A percentile compares a stretch with the other conserved stretches of the same genome.
These are phyloP conservation scores for Solanum hybrid DNA, from an alignment of 305 asterid genomes.

Conservation along the genomic window DNA sequence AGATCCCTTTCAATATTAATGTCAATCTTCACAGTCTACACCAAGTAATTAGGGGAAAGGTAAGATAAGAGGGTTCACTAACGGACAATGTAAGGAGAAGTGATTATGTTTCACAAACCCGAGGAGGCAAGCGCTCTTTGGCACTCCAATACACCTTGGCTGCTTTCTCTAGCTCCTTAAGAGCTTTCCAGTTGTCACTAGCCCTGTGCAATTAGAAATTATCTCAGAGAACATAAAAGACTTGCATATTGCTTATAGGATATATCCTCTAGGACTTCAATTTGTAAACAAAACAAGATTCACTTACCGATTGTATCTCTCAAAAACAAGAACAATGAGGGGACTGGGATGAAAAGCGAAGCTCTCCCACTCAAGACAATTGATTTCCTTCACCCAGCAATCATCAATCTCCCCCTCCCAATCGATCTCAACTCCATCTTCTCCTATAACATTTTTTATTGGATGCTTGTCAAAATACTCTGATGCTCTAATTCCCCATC, in stretches of 20 bases:
- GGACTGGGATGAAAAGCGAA: slow-evolving; percentile 98
- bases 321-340: slow-evolving; percentile 78
- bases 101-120: slow-evolving; percentile 42
- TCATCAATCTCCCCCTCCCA: slow-evolving; percentile 95
- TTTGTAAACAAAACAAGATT: neutral
- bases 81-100: neutral
- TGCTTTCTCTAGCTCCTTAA: slow-evolving; percentile 86
- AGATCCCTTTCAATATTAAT: slow-evolving; percentile 83
- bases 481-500: slow-evolving; percentile 95
- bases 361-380: slow-evolving; percentile 97
- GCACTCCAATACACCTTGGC: slow-evolving; percentile 84
- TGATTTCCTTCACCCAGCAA: slow-evolving; percentile 80
- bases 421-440: slow-evolving; percentile 70
- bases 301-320: slow-evolving; percentile 74
- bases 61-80: neutral
- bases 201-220: slow-evolving; percentile 45
- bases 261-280: neutral
- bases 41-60: slow-evolving; percentile 6
- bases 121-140: slow-evolving; percentile 89
- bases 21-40: slow-evolving; percentile 85
- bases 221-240: neutral
- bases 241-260: neutral
- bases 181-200: slow-evolving; percentile 77
- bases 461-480: slow-evolving; percentile 83
- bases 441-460: slow-evolving; percentile 65